A percentile compares a stretch with the other conserved stretches of the same genome.
These are phyloP conservation scores for Ceriops decandra DNA, from an alignment of 345 rosid species.

Conservation along the genomic window DNA sequence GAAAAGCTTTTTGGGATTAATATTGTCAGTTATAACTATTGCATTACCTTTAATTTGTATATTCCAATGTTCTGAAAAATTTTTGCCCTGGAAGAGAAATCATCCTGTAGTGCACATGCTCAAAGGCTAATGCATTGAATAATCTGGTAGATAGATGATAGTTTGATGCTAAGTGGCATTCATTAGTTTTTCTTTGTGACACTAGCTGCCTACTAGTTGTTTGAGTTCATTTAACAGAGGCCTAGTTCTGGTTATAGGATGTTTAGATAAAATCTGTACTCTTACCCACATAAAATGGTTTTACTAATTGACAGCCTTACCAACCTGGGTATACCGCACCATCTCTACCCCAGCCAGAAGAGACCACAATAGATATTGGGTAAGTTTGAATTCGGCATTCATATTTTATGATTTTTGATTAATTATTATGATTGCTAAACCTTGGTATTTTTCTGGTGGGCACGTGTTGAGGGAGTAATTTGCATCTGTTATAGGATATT, in stretches of 20 bases:
- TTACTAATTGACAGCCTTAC: constrained; percentile 23
- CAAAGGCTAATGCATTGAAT: no score
- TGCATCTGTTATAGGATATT: not conserved
- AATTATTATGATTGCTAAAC: not conserved
- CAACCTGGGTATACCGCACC: constrained; percentile 33
- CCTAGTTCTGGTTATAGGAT: not conserved
- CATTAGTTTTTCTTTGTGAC: no score
- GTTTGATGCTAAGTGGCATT: no score
- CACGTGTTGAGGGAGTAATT: not conserved
- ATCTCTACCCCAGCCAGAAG: constrained; percentile 20
- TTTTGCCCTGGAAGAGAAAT: no score
- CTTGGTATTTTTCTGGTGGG: not conserved
- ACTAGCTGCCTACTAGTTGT: no score
- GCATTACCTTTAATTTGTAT: no score
- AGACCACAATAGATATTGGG: constrained; percentile 17
- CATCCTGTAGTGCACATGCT: no score
- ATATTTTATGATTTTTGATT: not conserved
- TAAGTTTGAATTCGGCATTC: constrained; percentile 1
- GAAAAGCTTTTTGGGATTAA: no score
- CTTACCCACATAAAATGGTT: not conserved
- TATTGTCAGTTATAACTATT: no score
- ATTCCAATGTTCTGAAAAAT: no score
- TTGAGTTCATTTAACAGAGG: not conserved
- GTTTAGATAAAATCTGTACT: not conserved
- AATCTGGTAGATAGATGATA: no score